These are phyloP conservation scores for Colletotrichum lini DNA, from an alignment of 2,329 filamentous ascomycete genomes.

Conservation along the genomic window DNA sequence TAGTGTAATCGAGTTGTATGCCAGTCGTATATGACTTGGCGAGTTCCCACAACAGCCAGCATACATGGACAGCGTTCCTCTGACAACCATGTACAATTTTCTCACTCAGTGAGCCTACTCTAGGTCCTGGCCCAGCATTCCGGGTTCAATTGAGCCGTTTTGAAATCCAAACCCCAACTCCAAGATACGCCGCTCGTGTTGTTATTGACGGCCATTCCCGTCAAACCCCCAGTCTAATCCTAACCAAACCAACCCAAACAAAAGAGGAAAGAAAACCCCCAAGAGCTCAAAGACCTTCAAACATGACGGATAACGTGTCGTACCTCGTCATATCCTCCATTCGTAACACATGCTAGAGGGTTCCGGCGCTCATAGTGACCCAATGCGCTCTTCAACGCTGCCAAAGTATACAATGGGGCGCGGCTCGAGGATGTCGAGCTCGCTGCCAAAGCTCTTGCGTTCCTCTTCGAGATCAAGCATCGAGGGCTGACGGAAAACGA, in stretches of 20 bases:
- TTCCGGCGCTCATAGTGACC: constrained; percentile 38
- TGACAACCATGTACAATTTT: not conserved
- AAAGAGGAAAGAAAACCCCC: not conserved
- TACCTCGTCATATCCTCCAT: constrained; percentile 1
- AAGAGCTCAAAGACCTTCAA: constrained; percentile 17
- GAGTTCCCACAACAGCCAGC: not conserved
- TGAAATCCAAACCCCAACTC: constrained; percentile 15
- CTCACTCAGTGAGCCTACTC: not conserved
- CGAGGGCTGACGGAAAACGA: constrained; percentile 71
- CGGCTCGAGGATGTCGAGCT: constrained; percentile 72
- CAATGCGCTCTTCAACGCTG: constrained; percentile 73
- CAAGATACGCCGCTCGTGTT: constrained; percentile 24
- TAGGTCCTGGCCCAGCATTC: not conserved
- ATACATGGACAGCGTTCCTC: not conserved
- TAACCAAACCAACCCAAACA: not conserved
- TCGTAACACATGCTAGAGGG: constrained; percentile 6
- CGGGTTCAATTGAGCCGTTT: not conserved
- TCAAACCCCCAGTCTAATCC: constrained; percentile 7
- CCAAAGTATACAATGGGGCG: constrained; percentile 75
- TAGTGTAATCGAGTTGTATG: constrained; percentile 1
- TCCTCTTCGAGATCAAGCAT: constrained; percentile 72
- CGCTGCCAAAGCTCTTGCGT: constrained; percentile 65
- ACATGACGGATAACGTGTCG: constrained; percentile 1
- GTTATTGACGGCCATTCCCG: constrained; percentile 9
- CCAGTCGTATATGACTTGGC: not conserved